Base-by-base conservation (phyloP, 768 basidiomycete genomes). In the Podaxis sp. region DNA sequence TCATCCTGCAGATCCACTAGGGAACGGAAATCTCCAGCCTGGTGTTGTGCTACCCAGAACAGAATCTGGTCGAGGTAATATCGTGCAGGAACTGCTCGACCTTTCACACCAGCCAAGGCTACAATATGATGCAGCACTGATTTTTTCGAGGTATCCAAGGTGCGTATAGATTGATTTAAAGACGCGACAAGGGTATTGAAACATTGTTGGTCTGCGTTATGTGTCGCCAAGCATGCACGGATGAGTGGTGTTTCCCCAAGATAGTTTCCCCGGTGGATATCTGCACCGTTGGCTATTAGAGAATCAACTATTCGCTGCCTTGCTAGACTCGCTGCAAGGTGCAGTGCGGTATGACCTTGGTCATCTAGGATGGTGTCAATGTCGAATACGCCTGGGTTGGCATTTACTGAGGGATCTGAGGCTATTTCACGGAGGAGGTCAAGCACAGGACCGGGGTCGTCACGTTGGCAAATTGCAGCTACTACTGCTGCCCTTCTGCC, bases 211-310 rank as follows among this genome's bases (percentile, higher is more conserved):
- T 95, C 94, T 52, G 82, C 88, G 67, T 89, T 89, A 71, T 94
- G 88, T 23, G 92, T 94, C 7, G 95, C 88, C 61, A 98, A 82
- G 61, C 93, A 89, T 4, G 95, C 90, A 42, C 96, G 89, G 28
- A 97, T 92, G 32, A 99, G 83, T 1, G 97, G 89, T 0, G 96
- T 98, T 73, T 99, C 97, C 50, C 97, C 95, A 4, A 89, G 84
- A 69, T 88, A 89, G 74, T 98, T 98, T 1, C 97, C 97, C 6
- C 93, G 84, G 66, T 93, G 85, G 14, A 93, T 78, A 71, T 98
- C 95, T 1, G 95, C 93, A 32, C 95, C 94, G 50, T 80, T 77
- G 1, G 76, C 74, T 61, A 98, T 80, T 37, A 99, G 81, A 9
- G 86, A 83, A 25, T 85, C 82, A 16, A 92, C 82, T 36, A 82